Conservation (phyloP, 2,329 filamentous ascomycete species). For the Aspergillus caelatus region DNA sequence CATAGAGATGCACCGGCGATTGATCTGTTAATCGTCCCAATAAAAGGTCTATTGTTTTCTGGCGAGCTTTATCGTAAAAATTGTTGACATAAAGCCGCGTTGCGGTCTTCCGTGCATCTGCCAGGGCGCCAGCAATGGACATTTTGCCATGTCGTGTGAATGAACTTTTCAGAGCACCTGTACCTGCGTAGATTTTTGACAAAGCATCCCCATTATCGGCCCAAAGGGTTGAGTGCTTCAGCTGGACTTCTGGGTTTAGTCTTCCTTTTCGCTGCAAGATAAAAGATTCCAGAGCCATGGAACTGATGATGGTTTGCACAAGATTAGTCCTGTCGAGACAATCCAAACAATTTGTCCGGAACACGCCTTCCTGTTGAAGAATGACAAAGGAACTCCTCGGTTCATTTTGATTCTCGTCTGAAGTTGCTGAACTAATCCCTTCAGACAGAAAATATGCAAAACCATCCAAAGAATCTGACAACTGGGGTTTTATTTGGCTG, state of each 20-base stretch:
- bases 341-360: slow-evolving; percentile 93
- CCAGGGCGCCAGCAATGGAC: slow-evolving; percentile 88
- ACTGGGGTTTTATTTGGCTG: slow-evolving; percentile 76
- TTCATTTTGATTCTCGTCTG: slow-evolving; percentile 46
- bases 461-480: slow-evolving; percentile 76
- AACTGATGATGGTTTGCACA: slow-evolving; percentile 92
- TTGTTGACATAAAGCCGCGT: slow-evolving; percentile 97
- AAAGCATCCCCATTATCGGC: slow-evolving; percentile 95
- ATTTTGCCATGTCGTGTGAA: slow-evolving; percentile 95
- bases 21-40: slow-evolving; percentile 85
- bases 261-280: slow-evolving; percentile 70
- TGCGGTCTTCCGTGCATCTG: slow-evolving; percentile 93
- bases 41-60: slow-evolving; percentile 93
- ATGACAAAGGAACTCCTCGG: slow-evolving; percentile 62
- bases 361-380: slow-evolving; percentile 91
- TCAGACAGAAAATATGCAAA: slow-evolving; percentile 94
- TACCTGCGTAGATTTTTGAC: slow-evolving; percentile 94
- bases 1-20: slow-evolving; percentile 79
- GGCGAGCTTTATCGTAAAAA: slow-evolving; percentile 88
- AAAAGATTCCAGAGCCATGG: slow-evolving; percentile 88
- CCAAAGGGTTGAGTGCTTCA: slow-evolving; percentile 90
- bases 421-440: slow-evolving; percentile 55
- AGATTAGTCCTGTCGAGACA: slow-evolving; percentile 95
- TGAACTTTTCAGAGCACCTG: slow-evolving; percentile 90
- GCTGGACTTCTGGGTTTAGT: slow-evolving; percentile 82